These are phyloP conservation scores for Paraglomus occultum DNA, from an alignment of 192 early-diverging fungal species.

Conservation along the genomic window DNA sequence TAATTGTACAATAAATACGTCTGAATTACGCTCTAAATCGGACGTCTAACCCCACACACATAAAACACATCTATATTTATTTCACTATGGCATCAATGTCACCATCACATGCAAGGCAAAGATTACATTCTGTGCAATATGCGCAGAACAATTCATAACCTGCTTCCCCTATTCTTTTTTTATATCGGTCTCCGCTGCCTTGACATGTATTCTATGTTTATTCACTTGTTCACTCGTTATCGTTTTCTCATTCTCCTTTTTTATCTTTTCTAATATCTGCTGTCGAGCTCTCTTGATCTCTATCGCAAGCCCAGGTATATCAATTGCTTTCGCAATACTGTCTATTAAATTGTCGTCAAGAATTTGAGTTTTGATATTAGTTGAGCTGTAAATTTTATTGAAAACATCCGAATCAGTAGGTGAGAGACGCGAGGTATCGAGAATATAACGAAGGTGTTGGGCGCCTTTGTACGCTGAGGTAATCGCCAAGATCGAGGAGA, in stretches of 20 bases:
- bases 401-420: conserved; percentile 1
- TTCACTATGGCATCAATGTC: too few relatives aligned
- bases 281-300: conserved; percentile 23
- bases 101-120: too few relatives aligned
- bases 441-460: conserved; percentile 22
- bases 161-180: too few relatives aligned
- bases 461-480: conserved; percentile 25
- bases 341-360: conserved; percentile 18
- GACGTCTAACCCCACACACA: too few relatives aligned
- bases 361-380: conserved; percentile 1
- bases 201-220: too few relatives aligned
- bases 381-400: conserved; percentile 17
- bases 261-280: conserved; percentile 23
- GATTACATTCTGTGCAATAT: too few relatives aligned
- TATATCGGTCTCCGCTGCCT: too few relatives aligned
- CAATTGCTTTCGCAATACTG: conserved; percentile 8
- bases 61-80: too few relatives aligned
- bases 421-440: conserved; percentile 4
- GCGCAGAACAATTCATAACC: too few relatives aligned
- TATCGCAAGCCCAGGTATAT: not conserved
- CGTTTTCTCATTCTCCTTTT: not conserved
- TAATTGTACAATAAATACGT: too few relatives aligned
- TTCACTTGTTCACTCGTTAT: not conserved
- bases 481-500: not conserved
- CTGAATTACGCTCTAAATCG: too few relatives aligned